Evolutionary conservation across 768 basidiomycete species (phyloP), one percentile per base, ranked within the genome.

Genomic region (Imleria badia): DNA sequence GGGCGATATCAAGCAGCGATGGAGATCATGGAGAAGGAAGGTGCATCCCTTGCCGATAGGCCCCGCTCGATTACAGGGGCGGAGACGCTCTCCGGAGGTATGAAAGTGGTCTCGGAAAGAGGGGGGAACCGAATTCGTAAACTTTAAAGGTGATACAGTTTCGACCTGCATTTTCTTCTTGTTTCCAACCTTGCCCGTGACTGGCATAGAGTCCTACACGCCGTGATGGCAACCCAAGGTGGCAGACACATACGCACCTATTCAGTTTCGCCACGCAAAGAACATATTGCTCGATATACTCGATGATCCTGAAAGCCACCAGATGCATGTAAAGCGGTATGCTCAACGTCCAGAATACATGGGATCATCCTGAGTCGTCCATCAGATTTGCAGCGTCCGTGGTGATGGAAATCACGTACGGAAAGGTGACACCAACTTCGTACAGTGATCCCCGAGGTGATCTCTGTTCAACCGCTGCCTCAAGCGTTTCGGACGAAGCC

Each of bases 1-100:
- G 39, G 39, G 10, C 19, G 39, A 1, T 20, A 40, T 14, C 43
- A 39, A 63, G 74, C 73, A 6, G 76, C 72, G 1, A 54, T 68
- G 23, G 76, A 77, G 12, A 73, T 77, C 44, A 67, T 77, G 69
- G 70, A 72, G 52, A 77, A 75, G 50, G 68, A 75, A 38, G 73
- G 75, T 0, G 65, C 63, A 1, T 59, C 64, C n/a, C 53, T 73
- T 2, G 65, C 61, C 0, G 76, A 76, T 51, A 57, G 76, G 5
- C 76, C 76, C 6, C 68, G 70, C 20, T 60, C 49, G 3, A 63
- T 77, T 26, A 68, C 76, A 6, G 73, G 66, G 3, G 67, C 55
- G 13, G 75, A 76, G 31, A 60, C 66, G 1, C 56, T 76, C 6
- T 73, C 70, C 0, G 70, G 69, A 1, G 69, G 69, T 2, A 65